A percentile compares a stretch with the other conserved stretches of the same genome.
These are phyloP conservation scores for Gynandropsis gynandra DNA, from an alignment of 345 rosid genomes.

Conservation along the genomic window DNA sequence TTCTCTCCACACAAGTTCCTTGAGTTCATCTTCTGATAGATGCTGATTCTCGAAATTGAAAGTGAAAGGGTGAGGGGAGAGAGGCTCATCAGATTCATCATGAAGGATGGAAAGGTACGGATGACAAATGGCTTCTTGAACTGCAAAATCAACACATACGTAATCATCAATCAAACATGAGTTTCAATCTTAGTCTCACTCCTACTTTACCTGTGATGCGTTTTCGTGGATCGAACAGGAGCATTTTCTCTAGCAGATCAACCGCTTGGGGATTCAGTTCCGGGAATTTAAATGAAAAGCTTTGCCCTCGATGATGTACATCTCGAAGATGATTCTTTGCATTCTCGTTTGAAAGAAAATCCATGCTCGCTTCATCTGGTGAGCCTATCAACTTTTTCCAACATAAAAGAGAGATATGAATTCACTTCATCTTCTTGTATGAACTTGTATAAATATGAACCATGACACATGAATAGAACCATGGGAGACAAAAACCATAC, in stretches of 20 bases:
- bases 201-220: conserved; percentile 75
- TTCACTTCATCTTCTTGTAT: too few relatives aligned
- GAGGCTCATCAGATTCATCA: conserved; percentile 70
- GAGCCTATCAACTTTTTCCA: conserved; percentile 75
- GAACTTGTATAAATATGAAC: too few relatives aligned
- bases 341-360: conserved; percentile 81
- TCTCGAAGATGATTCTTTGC: conserved; percentile 82
- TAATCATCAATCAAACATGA: background rate
- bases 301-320: conserved; percentile 79
- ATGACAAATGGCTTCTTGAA: conserved; percentile 77
- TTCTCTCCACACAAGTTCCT: conserved; percentile 90
- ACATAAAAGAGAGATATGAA: too few relatives aligned
- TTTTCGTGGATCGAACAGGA: conserved; percentile 78
- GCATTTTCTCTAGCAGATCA: conserved; percentile 91
- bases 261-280: conserved; percentile 50
- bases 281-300: conserved; percentile 63
- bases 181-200: background rate
- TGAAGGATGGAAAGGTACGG: conserved; percentile 78
- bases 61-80: conserved; percentile 64
- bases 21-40: conserved; percentile 89
- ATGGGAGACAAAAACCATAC: conserved; percentile 20
- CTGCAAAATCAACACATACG: conserved; percentile 34
- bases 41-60: conserved; percentile 79
- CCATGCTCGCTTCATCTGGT: conserved; percentile 77
- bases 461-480: too few relatives aligned